phyloP scores from a whole-genome alignment of 2,329 filamentous ascomycete species.

The Emmonsia crescens region DNA sequence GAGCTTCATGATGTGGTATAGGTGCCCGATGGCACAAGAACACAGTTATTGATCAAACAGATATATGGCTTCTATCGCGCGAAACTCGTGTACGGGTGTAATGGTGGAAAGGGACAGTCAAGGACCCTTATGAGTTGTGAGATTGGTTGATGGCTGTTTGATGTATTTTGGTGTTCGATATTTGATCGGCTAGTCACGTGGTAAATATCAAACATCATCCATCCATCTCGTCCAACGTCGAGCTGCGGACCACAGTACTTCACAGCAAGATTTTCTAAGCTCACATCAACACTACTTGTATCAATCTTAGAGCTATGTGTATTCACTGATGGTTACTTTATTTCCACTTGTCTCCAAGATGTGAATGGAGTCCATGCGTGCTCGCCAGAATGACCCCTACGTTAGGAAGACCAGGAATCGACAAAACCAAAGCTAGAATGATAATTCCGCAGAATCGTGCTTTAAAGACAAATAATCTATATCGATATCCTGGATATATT shows the following conservation, averaged over 20 bases:
- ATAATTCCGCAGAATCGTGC: not conserved
- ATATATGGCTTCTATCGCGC: not conserved
- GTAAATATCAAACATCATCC: no score
- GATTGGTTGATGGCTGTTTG: not conserved
- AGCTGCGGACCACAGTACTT: not conserved
- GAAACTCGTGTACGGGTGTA: not conserved
- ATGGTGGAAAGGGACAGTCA: not conserved
- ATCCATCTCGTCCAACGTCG: not conserved
- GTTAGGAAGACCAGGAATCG: not conserved
- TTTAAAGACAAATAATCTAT: no score
- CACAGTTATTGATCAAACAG: not conserved
- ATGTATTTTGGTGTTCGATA: not conserved
- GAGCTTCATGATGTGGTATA: constrained; percentile 72
- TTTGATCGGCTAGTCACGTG: not conserved
- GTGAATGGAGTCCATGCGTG: not conserved
- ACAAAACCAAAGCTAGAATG: not conserved
- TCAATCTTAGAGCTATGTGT: not conserved
- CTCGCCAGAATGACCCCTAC: no score
- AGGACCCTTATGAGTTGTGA: not conserved
- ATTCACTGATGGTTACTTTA: not conserved
- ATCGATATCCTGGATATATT: no score
- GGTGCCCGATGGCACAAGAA: not conserved
- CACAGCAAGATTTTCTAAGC: not conserved
- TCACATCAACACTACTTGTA: not conserved
- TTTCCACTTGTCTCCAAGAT: not conserved